Conservation (phyloP, 75 land plant species). For the Selaginella tamariscina region DNA sequence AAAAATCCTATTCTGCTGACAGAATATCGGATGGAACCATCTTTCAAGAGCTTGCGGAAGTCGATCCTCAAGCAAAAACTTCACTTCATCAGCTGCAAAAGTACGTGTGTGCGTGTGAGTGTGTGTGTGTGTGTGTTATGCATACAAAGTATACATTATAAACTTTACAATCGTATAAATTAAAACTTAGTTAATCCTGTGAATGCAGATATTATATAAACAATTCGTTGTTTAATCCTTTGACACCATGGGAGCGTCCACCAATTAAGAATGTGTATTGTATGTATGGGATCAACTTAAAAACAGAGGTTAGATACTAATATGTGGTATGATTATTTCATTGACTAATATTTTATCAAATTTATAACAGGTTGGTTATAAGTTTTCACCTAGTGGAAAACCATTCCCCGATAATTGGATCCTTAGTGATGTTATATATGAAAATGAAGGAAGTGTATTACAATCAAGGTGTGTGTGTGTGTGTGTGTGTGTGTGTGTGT, state of each 20-base stretch:
- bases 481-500: too few relatives aligned
- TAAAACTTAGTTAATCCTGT: too few relatives aligned
- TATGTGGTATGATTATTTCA: too few relatives aligned
- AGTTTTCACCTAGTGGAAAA: constrained; percentile 93
- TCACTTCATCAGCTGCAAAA: constrained; percentile 51
- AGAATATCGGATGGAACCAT: constrained; percentile 79
- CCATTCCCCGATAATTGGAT: constrained; percentile 99
- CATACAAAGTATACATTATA: too few relatives aligned
- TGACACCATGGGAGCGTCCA: constrained; percentile 97
- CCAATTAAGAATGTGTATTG: too few relatives aligned
- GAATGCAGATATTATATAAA: constrained; percentile 73
- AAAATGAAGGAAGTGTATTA: constrained; percentile 56
- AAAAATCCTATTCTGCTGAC: constrained; percentile 77
- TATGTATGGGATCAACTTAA: constrained; percentile 82
- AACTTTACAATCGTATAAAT: too few relatives aligned
- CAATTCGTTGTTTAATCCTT: constrained; percentile 86
- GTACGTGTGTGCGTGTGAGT: too few relatives aligned
- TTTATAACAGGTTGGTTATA: constrained; percentile 68
- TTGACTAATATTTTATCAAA: background rate
- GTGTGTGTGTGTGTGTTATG: too few relatives aligned
- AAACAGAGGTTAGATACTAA: constrained; percentile 73
- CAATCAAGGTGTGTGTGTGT: constrained; percentile 42
- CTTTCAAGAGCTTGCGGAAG: constrained; percentile 62
- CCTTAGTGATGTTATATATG: constrained; percentile 84
- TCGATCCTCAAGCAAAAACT: constrained; percentile 51